phyloP scores from a whole-genome alignment of 2,329 filamentous ascomycete genomes.

The Penicillium griseofulvum region DNA sequence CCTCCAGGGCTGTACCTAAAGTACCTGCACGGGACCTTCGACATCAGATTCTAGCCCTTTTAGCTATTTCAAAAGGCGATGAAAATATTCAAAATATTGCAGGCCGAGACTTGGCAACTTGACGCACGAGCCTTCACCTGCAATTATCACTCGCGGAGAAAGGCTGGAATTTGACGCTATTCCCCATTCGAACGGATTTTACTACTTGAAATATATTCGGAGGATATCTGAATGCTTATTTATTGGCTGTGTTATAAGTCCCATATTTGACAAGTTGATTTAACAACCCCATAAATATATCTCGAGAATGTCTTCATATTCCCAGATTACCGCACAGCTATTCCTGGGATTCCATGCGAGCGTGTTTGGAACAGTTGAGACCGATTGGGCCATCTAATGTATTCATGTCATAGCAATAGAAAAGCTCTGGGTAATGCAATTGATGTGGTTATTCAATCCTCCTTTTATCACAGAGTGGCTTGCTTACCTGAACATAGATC shows the following conservation, averaged over 20 bases:
- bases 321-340: neutral
- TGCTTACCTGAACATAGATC: neutral
- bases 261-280: neutral
- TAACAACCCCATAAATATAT: neutral
- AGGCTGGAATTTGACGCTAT: neutral
- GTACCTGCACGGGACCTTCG: neutral
- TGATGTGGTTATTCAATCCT: neutral
- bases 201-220: neutral
- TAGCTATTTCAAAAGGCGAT: neutral
- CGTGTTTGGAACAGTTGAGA: neutral
- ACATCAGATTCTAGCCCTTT: too few relatives aligned
- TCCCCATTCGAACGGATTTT: neutral
- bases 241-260: neutral
- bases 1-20: too few relatives aligned
- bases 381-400: neutral
- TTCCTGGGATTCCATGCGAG: neutral
- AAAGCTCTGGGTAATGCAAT: neutral
- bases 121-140: neutral
- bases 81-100: neutral
- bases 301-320: neutral
- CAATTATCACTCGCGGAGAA: neutral
- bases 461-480: neutral
- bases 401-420: neutral
- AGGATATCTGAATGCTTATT: neutral
- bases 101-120: neutral